Conservation (phyloP, 371 early-diverging fungal species). For the Choanephora cucurbitarum region DNA sequence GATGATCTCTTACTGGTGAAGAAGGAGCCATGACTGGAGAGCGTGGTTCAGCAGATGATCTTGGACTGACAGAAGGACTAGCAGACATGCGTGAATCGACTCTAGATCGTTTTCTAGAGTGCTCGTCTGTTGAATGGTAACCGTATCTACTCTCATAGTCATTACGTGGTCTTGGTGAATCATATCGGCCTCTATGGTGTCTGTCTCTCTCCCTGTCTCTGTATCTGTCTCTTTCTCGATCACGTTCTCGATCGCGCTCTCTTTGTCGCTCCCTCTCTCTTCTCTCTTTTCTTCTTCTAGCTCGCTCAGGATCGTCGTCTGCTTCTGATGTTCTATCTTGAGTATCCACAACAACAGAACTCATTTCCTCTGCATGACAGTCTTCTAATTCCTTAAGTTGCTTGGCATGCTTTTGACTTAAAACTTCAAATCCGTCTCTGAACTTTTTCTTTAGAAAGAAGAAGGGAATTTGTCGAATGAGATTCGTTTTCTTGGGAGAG, state of each 20-base stretch:
- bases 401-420: background rate
- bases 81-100: background rate
- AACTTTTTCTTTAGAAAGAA: constrained; percentile 11
- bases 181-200: too few species aligned
- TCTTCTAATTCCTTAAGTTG: background rate
- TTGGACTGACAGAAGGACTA: background rate
- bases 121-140: background rate
- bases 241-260: background rate
- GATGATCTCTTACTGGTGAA: background rate
- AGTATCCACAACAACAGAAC: too few species aligned
- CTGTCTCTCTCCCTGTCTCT: background rate
- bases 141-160: background rate
- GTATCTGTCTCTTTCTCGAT: too few species aligned
- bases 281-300: too few species aligned
- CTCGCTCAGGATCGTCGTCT: background rate
- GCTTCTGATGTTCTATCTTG: background rate
- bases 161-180: too few species aligned
- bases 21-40: background rate
- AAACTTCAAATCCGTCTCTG: background rate
- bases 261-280: background rate
- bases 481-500: too few species aligned
- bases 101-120: background rate
- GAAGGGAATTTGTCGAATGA: too few species aligned
- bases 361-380: constrained; percentile 1
- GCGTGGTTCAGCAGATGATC: background rate